Conservation (phyloP, 257 asterid species). For the Ballota nigra region DNA sequence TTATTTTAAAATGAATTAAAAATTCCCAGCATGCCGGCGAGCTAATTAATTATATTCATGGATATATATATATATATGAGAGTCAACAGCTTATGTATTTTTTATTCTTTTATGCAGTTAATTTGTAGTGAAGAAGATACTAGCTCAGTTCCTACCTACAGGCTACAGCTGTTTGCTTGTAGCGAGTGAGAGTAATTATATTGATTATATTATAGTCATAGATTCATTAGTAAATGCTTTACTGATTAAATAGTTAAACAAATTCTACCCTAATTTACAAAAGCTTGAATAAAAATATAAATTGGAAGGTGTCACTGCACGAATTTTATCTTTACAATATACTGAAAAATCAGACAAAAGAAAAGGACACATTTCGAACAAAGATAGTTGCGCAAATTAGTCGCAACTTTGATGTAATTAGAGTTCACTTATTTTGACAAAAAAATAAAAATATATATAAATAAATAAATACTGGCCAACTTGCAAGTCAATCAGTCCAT, state of each 20-base stretch:
- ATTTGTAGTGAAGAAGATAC: background rate
- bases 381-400: background rate
- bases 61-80: too few relatives aligned
- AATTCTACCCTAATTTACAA: background rate
- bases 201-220: background rate
- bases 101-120: too few relatives aligned
- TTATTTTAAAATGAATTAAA: too few relatives aligned
- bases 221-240: too few relatives aligned
- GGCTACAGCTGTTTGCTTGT: background rate
- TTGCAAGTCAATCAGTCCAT: constrained; percentile 11
- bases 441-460: too few relatives aligned
- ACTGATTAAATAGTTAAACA: background rate
- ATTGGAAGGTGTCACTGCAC: background rate
- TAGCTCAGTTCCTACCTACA: background rate
- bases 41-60: too few relatives aligned
- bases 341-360: background rate
- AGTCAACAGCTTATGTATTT: too few relatives aligned
- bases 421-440: background rate
- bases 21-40: too few relatives aligned
- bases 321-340: background rate
- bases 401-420: background rate
- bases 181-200: background rate
- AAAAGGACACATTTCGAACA: background rate
- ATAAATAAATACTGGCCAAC: background rate
- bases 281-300: background rate